Evolutionary conservation across 2,329 filamentous ascomycete genomes (phyloP).

Genomic region (Penicillium sp.): DNA sequence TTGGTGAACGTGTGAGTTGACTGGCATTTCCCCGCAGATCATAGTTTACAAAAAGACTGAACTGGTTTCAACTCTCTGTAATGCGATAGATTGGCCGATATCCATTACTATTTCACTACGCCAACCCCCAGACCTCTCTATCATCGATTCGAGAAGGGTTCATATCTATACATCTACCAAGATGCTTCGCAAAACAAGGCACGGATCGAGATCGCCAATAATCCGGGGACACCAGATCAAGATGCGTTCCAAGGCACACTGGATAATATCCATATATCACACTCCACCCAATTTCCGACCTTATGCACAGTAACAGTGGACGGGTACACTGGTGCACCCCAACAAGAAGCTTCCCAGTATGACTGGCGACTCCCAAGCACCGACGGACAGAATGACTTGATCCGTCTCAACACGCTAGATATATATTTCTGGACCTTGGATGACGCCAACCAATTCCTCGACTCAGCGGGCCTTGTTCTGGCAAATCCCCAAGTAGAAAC

Average conservation of each 20-base stretch:
- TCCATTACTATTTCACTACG: constrained; percentile 63
- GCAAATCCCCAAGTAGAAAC: constrained; percentile 48
- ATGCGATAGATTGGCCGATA: constrained; percentile 57
- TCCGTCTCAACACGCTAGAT: constrained; percentile 59
- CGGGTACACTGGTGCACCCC: constrained; percentile 30
- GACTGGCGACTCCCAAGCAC: constrained; percentile 60
- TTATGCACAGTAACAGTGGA: constrained; percentile 59
- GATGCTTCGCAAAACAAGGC: constrained; percentile 53
- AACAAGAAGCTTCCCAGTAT: constrained; percentile 30
- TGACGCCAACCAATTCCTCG: constrained; percentile 57
- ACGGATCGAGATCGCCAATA: constrained; percentile 63
- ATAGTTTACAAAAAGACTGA: neutral
- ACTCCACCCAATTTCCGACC: constrained; percentile 61
- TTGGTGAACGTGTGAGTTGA: constrained; percentile 47
- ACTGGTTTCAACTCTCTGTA: constrained; percentile 3
- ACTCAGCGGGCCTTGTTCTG: constrained; percentile 42
- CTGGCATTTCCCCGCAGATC: constrained; percentile 20
- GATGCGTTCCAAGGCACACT: constrained; percentile 63
- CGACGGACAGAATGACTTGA: constrained; percentile 54
- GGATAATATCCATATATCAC: constrained; percentile 53
- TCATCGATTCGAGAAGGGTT: constrained; percentile 64
- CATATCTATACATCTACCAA: constrained; percentile 65
- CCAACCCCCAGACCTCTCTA: constrained; percentile 57
- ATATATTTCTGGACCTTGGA: constrained; percentile 64
- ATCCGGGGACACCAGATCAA: constrained; percentile 62